Evolutionary conservation across 2,329 filamentous ascomycete genomes (phyloP), one percentile per base, ranked within the genome.

Genomic region (Colletotrichum somersetense): DNA sequence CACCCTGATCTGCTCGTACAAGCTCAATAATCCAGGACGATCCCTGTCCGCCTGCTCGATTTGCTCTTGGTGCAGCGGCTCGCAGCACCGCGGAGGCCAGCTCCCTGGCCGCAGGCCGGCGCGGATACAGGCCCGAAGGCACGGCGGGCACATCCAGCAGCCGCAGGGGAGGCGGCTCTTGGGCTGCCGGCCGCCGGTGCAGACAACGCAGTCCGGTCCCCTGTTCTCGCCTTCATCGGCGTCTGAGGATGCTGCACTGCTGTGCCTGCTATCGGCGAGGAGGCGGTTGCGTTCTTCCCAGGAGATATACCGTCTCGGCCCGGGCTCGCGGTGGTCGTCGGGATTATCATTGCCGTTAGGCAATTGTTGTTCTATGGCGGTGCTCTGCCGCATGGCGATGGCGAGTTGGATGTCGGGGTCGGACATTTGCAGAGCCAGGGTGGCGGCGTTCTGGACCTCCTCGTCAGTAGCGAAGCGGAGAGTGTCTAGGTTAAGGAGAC

Each of bases 51-150:
- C 63, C 58, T 62, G 67, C 18, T 57, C 56, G 50, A 75, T 55
- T n/a, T 59, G 57, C 23, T 67, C 40, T 16, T 69, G 61, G 7
- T 48, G 35, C 18, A 75, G 55, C 14, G 74, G 74, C 38, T 62
- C 48, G 62, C 73, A 74, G 62, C 74, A 75, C 7, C 57, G 59
- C 3, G 74, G 74, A 5, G 74, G 74, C 72, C 72, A 75, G 12
- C 53, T 69, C 8, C 70, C 66, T 11, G 57, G 55, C 7, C 66
- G 50, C 26, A 75, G 30, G 11, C 74, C 74, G 0, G 58, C 52
- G 20, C 68, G 72, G 23, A 75, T 53, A 44, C 72, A 74, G 2
- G 48, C 30, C 42, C 74, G 63, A 30, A 75, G 65, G 30, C 74
- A 75, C 5, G 14, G 52, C 26, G 59, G 38, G 59, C 74, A 75